Evolutionary conservation across 371 early-diverging fungal genomes (phyloP).

Genomic region (Syncephalastrum monosporum): DNA sequence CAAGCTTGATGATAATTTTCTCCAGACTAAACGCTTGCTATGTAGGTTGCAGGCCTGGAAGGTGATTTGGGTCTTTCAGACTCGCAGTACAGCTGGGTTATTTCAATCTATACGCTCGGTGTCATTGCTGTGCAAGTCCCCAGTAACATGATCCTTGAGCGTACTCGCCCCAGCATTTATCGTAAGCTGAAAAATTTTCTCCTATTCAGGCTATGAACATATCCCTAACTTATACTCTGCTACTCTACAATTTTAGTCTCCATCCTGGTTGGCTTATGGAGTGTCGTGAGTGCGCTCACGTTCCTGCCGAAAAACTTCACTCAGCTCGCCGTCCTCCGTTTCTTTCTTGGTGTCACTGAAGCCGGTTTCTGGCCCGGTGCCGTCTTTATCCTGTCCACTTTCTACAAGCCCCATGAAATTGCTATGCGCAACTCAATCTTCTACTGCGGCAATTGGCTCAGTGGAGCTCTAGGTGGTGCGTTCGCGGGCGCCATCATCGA

Average conservation of each 20-base stretch:
- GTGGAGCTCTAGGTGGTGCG: conserved; percentile 13
- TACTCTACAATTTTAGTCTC: neutral
- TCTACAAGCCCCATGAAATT: conserved; percentile 18
- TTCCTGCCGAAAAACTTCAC: conserved; percentile 11
- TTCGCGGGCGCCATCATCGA: conserved; percentile 14
- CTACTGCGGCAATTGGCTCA: conserved; percentile 18
- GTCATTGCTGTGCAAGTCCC: conserved; percentile 21
- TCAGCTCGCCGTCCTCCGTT: conserved; percentile 9
- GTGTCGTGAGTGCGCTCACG: conserved; percentile 12
- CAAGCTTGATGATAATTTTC: neutral
- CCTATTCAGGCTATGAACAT: too few species aligned
- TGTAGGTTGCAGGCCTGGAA: conserved; percentile 14
- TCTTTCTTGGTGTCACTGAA: conserved; percentile 17
- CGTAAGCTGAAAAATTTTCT: conserved; percentile 4
- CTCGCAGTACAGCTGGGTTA: conserved; percentile 12
- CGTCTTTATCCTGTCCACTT: conserved; percentile 13
- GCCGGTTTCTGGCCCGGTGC: conserved; percentile 14
- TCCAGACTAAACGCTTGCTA: neutral
- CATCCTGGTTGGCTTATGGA: conserved; percentile 9
- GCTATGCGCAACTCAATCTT: conserved; percentile 18
- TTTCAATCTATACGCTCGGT: conserved; percentile 15
- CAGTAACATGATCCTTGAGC: conserved; percentile 16
- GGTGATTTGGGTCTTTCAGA: conserved; percentile 11
- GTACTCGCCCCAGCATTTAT: conserved; percentile 12
- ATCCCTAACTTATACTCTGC: too few species aligned